These are phyloP conservation scores for Polytrichum commune DNA, from an alignment of 225 moss, liverwort and hornwort species.

Conservation along the genomic window DNA sequence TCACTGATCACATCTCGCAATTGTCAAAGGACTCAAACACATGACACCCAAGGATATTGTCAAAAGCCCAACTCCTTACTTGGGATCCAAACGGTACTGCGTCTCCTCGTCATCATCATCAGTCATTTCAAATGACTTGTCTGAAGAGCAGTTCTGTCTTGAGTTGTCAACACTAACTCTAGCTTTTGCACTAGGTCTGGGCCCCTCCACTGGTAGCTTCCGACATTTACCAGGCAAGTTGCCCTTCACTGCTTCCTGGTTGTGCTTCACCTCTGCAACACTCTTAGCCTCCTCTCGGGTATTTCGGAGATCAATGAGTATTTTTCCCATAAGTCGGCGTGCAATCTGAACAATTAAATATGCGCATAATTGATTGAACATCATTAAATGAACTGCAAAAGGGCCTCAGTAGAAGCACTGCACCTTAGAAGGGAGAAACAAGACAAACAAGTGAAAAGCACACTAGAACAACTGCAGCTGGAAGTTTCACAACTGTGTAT, in stretches of 20 bases:
- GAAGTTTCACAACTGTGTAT: too few species aligned
- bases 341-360: conserved; percentile 60
- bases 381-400: neutral
- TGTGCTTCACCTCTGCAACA: conserved; percentile 85
- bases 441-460: too few species aligned
- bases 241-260: conserved; percentile 38
- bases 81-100: conserved; percentile 94
- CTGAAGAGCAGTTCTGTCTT: conserved; percentile 47
- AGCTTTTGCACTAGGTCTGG: conserved; percentile 61
- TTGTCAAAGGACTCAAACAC: too few species aligned
- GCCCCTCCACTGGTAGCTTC: conserved; percentile 45
- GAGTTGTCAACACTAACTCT: conserved; percentile 53
- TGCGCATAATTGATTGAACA: neutral
- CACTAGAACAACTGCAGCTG: too few species aligned
- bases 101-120: conserved; percentile 99
- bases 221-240: conserved; percentile 42
- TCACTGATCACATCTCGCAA: too few species aligned
- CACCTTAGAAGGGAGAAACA: too few species aligned
- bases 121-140: conserved; percentile 80
- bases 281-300: conserved; percentile 93
- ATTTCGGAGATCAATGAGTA: conserved; percentile 92
- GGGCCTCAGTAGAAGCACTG: neutral
- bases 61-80: conserved; percentile 44
- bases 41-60: neutral
- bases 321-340: conserved; percentile 91